These are phyloP conservation scores for Monilinia laxa DNA, from an alignment of 2,329 filamentous ascomycete species.

Conservation along the genomic window DNA sequence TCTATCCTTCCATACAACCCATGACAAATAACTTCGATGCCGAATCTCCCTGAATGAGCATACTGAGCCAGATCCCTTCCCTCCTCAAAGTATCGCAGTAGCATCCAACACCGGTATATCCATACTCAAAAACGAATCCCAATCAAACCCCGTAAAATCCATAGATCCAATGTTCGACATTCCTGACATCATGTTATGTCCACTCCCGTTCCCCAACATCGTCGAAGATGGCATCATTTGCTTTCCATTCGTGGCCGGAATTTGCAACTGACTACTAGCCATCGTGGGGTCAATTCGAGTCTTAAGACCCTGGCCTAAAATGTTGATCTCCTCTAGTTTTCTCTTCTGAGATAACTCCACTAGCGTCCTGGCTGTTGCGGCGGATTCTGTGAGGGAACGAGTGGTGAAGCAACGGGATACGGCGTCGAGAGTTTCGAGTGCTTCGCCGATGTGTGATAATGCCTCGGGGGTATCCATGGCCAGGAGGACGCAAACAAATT, in stretches of 20 bases:
- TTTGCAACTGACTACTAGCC: neutral
- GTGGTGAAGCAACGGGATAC: constrained; percentile 26
- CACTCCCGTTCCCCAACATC: constrained; percentile 10
- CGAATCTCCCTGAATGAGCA: neutral
- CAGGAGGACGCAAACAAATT: constrained; percentile 32
- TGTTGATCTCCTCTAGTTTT: constrained; percentile 25
- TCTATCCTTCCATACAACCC: neutral
- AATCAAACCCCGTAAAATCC: constrained; percentile 20
- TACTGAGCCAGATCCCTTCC: neutral
- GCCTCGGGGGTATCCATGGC: constrained; percentile 29
- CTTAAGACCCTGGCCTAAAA: neutral
- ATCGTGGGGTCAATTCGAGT: neutral
- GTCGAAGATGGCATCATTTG: neutral
- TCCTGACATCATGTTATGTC: neutral
- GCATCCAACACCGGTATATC: constrained; percentile 22
- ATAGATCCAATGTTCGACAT: neutral
- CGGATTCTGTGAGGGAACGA: constrained; percentile 30
- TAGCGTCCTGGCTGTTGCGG: constrained; percentile 30
- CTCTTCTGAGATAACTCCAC: constrained; percentile 29
- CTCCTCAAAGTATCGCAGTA: constrained; percentile 1
- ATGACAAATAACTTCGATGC: neutral
- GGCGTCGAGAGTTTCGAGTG: constrained; percentile 30
- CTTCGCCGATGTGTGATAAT: constrained; percentile 27
- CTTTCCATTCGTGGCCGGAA: neutral
- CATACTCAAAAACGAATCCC: constrained; percentile 22